Percentiles rank a stretch among this genome's conserved stretches.
phyloP scores from a whole-genome alignment of 2,329 filamentous ascomycete species.

The Colletotrichum plurivorum region DNA sequence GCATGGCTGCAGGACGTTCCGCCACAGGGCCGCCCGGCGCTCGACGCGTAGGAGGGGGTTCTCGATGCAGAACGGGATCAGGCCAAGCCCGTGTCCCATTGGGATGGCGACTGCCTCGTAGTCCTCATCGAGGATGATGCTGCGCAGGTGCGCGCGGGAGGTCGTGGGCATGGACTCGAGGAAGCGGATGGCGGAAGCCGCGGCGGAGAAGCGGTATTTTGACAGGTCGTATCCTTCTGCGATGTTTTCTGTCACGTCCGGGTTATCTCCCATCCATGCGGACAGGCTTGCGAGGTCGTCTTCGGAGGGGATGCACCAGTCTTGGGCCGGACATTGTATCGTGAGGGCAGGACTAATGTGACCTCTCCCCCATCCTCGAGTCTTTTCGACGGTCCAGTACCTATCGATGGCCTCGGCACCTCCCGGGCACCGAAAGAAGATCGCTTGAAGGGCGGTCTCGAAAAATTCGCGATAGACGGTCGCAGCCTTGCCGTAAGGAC shows the following conservation, averaged over 20 bases:
- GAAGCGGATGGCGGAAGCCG: neutral
- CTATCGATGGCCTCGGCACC: neutral
- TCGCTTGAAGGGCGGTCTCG: neutral
- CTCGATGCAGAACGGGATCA: conserved; percentile 3
- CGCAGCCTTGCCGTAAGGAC: neutral
- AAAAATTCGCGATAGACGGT: neutral
- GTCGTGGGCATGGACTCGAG: neutral
- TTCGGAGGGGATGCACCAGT: neutral
- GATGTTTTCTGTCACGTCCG: no score
- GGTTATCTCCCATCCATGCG: no score
- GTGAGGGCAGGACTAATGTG: no score
- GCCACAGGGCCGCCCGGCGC: neutral
- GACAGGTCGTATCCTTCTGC: neutral
- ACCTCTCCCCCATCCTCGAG: neutral
- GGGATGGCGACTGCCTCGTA: neutral
- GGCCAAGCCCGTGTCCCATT: neutral
- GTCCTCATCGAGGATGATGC: conserved; percentile 4
- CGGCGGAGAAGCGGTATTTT: conserved; percentile 9
- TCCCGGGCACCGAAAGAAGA: neutral
- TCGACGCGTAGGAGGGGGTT: conserved; percentile 8
- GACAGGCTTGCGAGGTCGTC: neutral
- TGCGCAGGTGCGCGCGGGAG: neutral
- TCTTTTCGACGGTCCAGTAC: neutral
- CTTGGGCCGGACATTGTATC: no score
- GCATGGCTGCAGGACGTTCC: neutral